These are phyloP conservation scores for Rhododendron kiyosumense DNA, from an alignment of 148 eudicot genomes.

Conservation along the genomic window DNA sequence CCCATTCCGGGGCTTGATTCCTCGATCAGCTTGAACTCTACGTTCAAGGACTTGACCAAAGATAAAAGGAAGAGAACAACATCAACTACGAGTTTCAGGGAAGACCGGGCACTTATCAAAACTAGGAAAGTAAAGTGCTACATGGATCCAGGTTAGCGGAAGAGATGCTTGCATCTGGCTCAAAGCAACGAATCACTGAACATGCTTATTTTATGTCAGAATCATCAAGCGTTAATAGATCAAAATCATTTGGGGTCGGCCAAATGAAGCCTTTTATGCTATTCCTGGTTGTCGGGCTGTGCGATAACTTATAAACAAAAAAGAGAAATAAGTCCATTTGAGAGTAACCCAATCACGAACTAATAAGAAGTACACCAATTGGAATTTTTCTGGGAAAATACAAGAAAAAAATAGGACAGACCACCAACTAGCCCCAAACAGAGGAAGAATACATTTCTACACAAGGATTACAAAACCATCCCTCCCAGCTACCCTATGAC, in stretches of 20 bases:
- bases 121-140: neutral
- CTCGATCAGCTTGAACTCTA: neutral
- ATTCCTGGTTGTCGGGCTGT: neutral
- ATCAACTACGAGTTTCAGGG: neutral
- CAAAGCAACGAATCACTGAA: neutral
- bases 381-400: neutral
- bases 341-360: neutral
- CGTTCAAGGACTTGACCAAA: neutral
- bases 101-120: neutral
- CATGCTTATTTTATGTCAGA: neutral
- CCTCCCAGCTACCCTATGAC: neutral
- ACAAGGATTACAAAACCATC: neutral
- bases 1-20: neutral
- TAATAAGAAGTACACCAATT: neutral
- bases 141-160: neutral
- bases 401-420: neutral
- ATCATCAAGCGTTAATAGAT: neutral
- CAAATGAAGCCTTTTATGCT: neutral
- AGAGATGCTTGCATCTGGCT: neutral
- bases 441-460: neutral
- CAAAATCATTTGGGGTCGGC: neutral
- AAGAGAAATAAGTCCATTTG: neutral
- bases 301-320: neutral
- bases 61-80: neutral
- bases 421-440: neutral